Percentiles rank a stretch among this genome's conserved stretches.
phyloP scores from a whole-genome alignment of 768 basidiomycete genomes.

The Podaxis mareebaensis region DNA sequence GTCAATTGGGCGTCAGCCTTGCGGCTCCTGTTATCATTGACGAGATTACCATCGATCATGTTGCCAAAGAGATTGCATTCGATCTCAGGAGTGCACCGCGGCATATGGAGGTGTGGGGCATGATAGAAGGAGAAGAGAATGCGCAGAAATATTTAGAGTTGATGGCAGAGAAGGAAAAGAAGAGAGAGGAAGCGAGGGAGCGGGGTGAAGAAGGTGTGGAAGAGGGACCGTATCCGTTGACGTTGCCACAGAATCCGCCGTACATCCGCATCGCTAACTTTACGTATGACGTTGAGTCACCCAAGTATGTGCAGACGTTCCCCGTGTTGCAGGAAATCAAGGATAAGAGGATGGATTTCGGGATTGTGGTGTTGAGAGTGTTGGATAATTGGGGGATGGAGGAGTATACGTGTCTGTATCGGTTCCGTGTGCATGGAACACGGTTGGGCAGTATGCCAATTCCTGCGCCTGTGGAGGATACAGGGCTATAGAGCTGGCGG shows the following conservation, averaged over 20 bases:
- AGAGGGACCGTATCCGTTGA: slow-evolving; percentile 43
- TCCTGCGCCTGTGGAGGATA: slow-evolving; percentile 25
- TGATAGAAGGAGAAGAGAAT: slow-evolving; percentile 81
- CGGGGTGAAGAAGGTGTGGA: slow-evolving; percentile 30
- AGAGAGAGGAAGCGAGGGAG: slow-evolving; percentile 29
- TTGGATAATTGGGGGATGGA: slow-evolving; percentile 85
- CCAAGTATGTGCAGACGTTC: slow-evolving; percentile 76
- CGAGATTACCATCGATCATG: slow-evolving; percentile 86
- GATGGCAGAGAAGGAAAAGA: slow-evolving; percentile 44
- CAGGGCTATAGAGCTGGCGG: neutral
- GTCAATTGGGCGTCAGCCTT: slow-evolving; percentile 83
- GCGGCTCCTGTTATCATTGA: slow-evolving; percentile 73
- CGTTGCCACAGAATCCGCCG: slow-evolving; percentile 44
- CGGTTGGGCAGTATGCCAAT: slow-evolving; percentile 41
- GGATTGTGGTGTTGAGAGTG: slow-evolving; percentile 78
- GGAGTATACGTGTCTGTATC: slow-evolving; percentile 87
- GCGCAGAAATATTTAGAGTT: slow-evolving; percentile 59
- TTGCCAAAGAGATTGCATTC: slow-evolving; percentile 77
- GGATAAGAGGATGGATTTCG: slow-evolving; percentile 78
- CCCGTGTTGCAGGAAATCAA: slow-evolving; percentile 66
- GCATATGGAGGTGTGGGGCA: slow-evolving; percentile 89
- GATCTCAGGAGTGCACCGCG: slow-evolving; percentile 82
- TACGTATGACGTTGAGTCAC: slow-evolving; percentile 59
- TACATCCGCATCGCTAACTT: slow-evolving; percentile 71
- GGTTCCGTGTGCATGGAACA: slow-evolving; percentile 78